Evolutionary conservation across 2,329 filamentous ascomycete species (phyloP), one percentile per base, ranked within the genome.

Genomic region (Verticillium nubilum): DNA sequence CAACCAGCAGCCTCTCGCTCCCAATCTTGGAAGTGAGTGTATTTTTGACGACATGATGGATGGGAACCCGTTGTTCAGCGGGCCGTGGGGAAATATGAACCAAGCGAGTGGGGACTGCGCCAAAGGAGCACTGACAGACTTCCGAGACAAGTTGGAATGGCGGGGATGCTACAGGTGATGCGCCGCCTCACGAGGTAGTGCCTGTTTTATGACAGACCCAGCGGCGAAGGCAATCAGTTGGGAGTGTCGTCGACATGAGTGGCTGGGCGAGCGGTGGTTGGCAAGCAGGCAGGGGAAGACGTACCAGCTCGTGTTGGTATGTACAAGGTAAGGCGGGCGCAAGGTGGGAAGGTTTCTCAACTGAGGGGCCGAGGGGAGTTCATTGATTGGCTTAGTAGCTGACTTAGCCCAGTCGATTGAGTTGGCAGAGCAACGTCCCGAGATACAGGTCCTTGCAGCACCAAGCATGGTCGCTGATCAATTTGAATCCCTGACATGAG

Each of bases 401-500:
- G 33, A 37, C 15, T 17, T 37, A 17, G 19, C n/a, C 42, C 19
- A 26, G 13, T 6, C 19, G 42, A 50, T 25, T 17, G 17, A 19
- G 42, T 62, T 62, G 61, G 59, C 61, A 57, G 31, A 57, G 59
- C 59, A 62, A 62, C 61, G 15, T 17, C 12, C 33, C 13, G 15
- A 13, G 12, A 3, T 35, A 3, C 33, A 5, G 13, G 33, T 17
- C 33, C 13, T 5, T 19, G n/a, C 33, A 15, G 33, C n/a, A 37
- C 33, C 33, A 50, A 50, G 19, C 13, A 13, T 31, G 3, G 3
- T 50, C 19, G 1, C 25, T 23, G 12, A 50, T 50, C 42, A 50
- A 19, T 25, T n/a, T 23, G 65, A 61, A 10, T 73, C 73, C 52
- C 73, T 68, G 10, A 77, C 62, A 59, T 77, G 75, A 27, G 70